These are phyloP conservation scores for Rhodotorula sphaerocarpa DNA, from an alignment of 768 basidiomycete genomes.

Conservation along the genomic window DNA sequence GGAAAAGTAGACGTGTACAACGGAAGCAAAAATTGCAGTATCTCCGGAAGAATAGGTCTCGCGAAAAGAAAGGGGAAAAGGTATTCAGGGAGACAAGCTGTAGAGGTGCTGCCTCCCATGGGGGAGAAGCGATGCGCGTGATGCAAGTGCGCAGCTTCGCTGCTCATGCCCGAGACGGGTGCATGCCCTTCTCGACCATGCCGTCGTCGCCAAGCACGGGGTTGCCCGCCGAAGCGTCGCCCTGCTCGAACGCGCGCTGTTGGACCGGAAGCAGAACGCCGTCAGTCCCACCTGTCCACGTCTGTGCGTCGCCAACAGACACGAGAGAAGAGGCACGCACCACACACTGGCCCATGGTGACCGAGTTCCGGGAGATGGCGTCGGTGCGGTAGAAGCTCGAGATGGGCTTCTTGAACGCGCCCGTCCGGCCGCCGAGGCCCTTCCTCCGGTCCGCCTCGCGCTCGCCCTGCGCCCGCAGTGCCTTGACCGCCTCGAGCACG, in stretches of 20 bases:
- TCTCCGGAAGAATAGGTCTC: too few species aligned
- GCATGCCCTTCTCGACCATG: neutral
- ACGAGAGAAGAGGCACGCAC: neutral
- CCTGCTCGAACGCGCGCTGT: neutral
- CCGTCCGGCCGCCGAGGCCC: slow-evolving; percentile 19
- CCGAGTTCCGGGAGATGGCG: slow-evolving; percentile 78
- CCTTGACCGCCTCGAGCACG: slow-evolving; percentile 30
- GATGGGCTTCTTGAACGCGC: slow-evolving; percentile 68
- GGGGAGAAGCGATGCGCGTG: too few species aligned
- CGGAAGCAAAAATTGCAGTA: too few species aligned
- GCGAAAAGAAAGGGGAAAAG: too few species aligned
- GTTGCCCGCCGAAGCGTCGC: neutral
- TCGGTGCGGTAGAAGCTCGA: slow-evolving; percentile 93
- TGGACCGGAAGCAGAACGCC: neutral
- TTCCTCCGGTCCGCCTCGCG: slow-evolving; percentile 9
- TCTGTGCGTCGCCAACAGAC: neutral
- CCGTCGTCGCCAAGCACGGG: neutral
- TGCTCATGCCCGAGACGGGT: slow-evolving; percentile 1
- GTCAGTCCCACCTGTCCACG: neutral
- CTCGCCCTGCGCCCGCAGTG: slow-evolving; percentile 23
- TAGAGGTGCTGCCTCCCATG: too few species aligned
- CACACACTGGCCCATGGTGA: slow-evolving; percentile 39
- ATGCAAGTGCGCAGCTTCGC: too few species aligned
- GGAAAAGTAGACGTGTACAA: too few species aligned
- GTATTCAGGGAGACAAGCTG: too few species aligned